Percentiles rank a stretch among this genome's conserved stretches.
phyloP scores from a whole-genome alignment of 306 rosid species.

The Vachellia pachyceras region DNA sequence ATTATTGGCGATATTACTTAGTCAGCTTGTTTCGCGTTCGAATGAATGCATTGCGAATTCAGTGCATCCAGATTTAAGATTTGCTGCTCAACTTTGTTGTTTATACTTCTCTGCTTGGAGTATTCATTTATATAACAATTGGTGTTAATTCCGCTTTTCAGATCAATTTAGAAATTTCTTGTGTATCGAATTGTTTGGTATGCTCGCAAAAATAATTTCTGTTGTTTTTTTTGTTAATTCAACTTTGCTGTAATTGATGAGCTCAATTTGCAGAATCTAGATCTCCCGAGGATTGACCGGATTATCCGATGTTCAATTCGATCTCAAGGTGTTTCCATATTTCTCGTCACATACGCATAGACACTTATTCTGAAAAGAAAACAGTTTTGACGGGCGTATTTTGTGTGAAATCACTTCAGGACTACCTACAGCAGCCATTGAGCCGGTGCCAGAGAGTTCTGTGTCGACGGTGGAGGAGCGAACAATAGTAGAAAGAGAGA shows the following conservation, averaged over 20 bases:
- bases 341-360: neutral
- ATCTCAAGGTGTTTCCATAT: constrained; percentile 68
- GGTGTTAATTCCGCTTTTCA: neutral
- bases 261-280: constrained; percentile 63
- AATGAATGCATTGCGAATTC: constrained; percentile 12
- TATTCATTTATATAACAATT: neutral
- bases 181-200: neutral
- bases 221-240: neutral
- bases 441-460: constrained; percentile 88
- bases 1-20: neutral
- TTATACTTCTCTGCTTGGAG: neutral
- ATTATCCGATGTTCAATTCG: constrained; percentile 87
- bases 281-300: constrained; percentile 91
- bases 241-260: neutral
- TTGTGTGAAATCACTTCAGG: constrained; percentile 47
- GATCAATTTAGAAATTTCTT: neutral
- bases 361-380: neutral
- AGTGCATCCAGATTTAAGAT: constrained; percentile 20
- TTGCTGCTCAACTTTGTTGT: neutral
- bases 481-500: constrained; percentile 74
- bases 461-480: constrained; percentile 90
- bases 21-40: constrained; percentile 8
- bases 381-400: constrained; percentile 29
- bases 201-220: neutral
- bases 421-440: constrained; percentile 84